A percentile compares a stretch with the other conserved stretches of the same genome.
Conservation (phyloP, 2,329 filamentous ascomycete species). For the Keithomyces neogunnii region DNA sequence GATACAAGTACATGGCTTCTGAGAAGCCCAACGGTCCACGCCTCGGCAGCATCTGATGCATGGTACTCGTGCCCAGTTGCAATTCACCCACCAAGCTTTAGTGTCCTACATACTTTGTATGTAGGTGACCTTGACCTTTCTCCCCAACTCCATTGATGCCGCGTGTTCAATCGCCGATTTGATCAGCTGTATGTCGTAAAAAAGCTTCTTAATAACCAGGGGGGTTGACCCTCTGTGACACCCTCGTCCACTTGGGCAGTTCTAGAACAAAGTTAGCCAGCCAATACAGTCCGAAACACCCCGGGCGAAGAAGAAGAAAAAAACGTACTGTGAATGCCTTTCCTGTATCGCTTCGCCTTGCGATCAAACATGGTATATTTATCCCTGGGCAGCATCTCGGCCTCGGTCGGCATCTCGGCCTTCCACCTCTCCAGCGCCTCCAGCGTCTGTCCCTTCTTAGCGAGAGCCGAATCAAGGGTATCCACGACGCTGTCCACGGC, state of each 20-base stretch:
- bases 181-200: not conserved
- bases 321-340: conserved; percentile 89
- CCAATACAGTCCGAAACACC: not conserved
- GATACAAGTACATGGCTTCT: not conserved
- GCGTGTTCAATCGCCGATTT: too few relatives aligned
- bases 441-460: conserved; percentile 60
- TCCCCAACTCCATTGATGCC: not conserved
- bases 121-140: too few relatives aligned
- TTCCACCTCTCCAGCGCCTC: conserved; percentile 87
- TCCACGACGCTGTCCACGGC: conserved; percentile 83
- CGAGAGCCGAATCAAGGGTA: conserved; percentile 70
- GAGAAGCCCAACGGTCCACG: not conserved
- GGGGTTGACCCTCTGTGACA: conserved; percentile 88
- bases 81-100: not conserved
- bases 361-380: conserved; percentile 98
- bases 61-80: not conserved
- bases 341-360: conserved; percentile 91
- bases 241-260: conserved; percentile 86
- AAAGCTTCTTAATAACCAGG: conserved; percentile 66
- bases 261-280: conserved; percentile 36
- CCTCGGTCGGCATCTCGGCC: conserved; percentile 88
- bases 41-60: not conserved
- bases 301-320: not conserved
- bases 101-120: not conserved
- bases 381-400: conserved; percentile 90